Evolutionary conservation across 2,329 filamentous ascomycete species (phyloP), one percentile per base, ranked within the genome.

Genomic region (Byssochlamys sp.): DNA sequence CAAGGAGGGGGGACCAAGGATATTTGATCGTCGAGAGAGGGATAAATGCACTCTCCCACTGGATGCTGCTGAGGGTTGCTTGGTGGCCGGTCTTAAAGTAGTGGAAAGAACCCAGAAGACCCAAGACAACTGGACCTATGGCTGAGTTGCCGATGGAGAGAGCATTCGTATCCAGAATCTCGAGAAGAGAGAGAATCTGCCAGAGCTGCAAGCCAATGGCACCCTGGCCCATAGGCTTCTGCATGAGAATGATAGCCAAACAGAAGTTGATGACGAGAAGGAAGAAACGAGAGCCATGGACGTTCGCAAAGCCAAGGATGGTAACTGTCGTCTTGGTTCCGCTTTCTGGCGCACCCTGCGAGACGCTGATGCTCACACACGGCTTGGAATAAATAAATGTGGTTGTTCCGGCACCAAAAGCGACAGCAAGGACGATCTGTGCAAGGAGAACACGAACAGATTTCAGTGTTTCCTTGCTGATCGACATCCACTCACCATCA

Each of bases 41-140:
- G 63, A 99, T 89, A 75, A 99, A 99, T 2, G 91, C 92, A 24
- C 84, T 84, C 75, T 99, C 94, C 94, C 94, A 99, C 69, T 99
- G 94, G 68, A 99, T 92, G 63, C 85, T 89, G 64, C 86, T 83
- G 26, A 96, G 81, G 0, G 86, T 88, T 11, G 92, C 92, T 74
- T 97, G 92, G 73, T 99, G 94, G 60, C 94, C 94, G 0, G 94
- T 99, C 70, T 95, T 96, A 84, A 99, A 99, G 78, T 86, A 99
- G 77, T 96, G 87, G 74, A 92, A 95, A 67, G 88, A 90, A 59
- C 91, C 94, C 0, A 99, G 83, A n/a, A 97, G 76, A 10, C 86
- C 92, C 27, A 97, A 82, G 61, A 95, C 81, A 45, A 94, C 78
- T 24, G 94, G 91, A 0, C 91, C 92, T 65, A 97, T 88, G 5